A percentile compares a stretch with the other conserved stretches of the same genome.
phyloP scores from a whole-genome alignment of 257 asterid genomes.

The Paraleonurus japonicus region DNA sequence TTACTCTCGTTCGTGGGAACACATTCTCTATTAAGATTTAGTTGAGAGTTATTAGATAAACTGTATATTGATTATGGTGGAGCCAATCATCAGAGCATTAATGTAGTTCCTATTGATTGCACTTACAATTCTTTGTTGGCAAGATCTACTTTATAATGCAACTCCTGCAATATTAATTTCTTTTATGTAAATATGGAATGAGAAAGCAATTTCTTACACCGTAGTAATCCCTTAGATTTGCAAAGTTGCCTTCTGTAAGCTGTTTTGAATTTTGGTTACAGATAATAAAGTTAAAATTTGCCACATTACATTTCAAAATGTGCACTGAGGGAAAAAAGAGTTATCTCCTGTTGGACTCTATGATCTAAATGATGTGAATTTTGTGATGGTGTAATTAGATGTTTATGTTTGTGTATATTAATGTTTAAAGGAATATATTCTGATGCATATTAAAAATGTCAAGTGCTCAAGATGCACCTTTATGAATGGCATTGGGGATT shows the following conservation, averaged over 20 bases:
- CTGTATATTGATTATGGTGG: background rate
- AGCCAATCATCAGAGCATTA: background rate
- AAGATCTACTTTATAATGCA: background rate
- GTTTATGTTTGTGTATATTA: constrained; percentile 5
- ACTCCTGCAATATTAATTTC: background rate
- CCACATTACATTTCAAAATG: background rate
- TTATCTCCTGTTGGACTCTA: background rate
- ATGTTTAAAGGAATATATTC: background rate
- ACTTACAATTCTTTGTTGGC: background rate
- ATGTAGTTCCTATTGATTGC: background rate
- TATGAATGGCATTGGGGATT: background rate
- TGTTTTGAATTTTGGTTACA: background rate
- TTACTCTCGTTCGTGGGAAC: background rate
- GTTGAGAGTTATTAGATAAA: background rate
- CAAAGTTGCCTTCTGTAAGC: background rate
- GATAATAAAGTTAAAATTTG: background rate
- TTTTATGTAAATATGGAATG: background rate
- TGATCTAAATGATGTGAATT: constrained; percentile 7
- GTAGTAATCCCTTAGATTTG: background rate
- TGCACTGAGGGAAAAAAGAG: background rate
- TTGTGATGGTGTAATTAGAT: background rate
- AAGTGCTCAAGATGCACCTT: background rate
- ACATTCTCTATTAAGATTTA: background rate
- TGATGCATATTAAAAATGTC: constrained; percentile 15
- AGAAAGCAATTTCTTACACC: background rate